These are phyloP conservation scores for Lanmaoa pseudosensibilis DNA, from an alignment of 768 basidiomycete species.

Conservation along the genomic window DNA sequence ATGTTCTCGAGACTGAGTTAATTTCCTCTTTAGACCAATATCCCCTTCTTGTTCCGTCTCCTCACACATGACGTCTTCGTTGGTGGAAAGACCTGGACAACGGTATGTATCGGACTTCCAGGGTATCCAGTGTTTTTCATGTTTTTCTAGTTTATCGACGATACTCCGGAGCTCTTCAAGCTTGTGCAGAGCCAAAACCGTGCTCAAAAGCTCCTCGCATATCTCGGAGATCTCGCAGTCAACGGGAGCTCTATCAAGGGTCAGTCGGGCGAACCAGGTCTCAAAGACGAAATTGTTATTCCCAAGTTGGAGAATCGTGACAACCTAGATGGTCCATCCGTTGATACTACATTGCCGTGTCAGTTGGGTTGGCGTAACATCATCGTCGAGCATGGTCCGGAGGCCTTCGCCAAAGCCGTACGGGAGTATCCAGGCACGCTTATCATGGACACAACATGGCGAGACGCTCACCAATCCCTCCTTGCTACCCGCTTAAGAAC, in stretches of 20 bases:
- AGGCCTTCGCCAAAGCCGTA: conserved; percentile 97
- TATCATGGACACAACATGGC: conserved; percentile 99
- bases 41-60: conserved; percentile 98
- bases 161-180: conserved; percentile 99
- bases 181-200: conserved; percentile 97
- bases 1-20: not conserved
- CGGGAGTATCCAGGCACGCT: conserved; percentile 93
- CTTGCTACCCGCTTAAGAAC: conserved; percentile 96
- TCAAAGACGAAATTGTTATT: conserved; percentile 83
- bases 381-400: conserved; percentile 96
- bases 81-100: conserved; percentile 97
- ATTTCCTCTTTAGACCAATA: conserved; percentile 73
- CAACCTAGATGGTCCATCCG: conserved; percentile 66
- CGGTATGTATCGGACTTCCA: conserved; percentile 44
- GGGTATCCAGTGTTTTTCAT: conserved; percentile 8
- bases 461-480: conserved; percentile 97
- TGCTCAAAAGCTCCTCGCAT: conserved; percentile 94
- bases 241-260: conserved; percentile 99
- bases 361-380: conserved; percentile 96
- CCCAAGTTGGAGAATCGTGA: conserved; percentile 79
- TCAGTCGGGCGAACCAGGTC: conserved; percentile 91
- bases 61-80: conserved; percentile 97
- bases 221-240: conserved; percentile 96
- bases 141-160: conserved; percentile 85
- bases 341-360: conserved; percentile 84